Base-by-base conservation (phyloP, 306 rosid species). In the Corylus avellana region DNA sequence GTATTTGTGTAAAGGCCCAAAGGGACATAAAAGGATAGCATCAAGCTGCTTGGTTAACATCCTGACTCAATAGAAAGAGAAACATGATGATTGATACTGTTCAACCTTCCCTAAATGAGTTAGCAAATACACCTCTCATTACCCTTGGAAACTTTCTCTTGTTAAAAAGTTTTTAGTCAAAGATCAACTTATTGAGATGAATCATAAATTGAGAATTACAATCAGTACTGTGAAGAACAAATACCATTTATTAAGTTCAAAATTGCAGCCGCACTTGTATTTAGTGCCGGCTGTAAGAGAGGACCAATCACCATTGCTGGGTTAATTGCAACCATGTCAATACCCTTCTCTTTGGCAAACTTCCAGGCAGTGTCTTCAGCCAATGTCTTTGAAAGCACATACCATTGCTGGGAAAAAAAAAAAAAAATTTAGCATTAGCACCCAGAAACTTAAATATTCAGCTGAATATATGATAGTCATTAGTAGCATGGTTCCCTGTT, bases 301-400 rank as follows among this genome's bases (percentile, higher is more conserved):
- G 96, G 91, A 66, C 97, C 98, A 2, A 84, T 72, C 77, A 92
- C 97, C 91, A 89, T 82, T 58, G 89, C 75, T 66, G 98, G 97
- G 82, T 88, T 88, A 66, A 94, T 78, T 51, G 75, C 51, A 83
- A 94, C 90, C 92, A 92, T 78, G 85, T 94, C 97, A 77, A 92
- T 84, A 22, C 63, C 88, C 68, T 94, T 89, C 83, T 92, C 92
- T 29, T 86, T 89, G 6, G 47, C 93, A 80, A 94, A 92, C 81
- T 91, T 89, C 97, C 98, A 92, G 77, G 94, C 98, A 84, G 90
- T 88, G 11, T 87, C 94, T 87, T 94, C 98, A 46, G 97, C 97
- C 84, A 94, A 85, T 69, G 97, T 88, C 88, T 94, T 94, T 59
- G 97, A 87, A 78, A 92, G 91, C 44, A 47, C 29, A 75, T 94